These are phyloP conservation scores for Sporothrix schenckii DNA, from an alignment of 2,329 filamentous ascomycete genomes.

Conservation along the genomic window DNA sequence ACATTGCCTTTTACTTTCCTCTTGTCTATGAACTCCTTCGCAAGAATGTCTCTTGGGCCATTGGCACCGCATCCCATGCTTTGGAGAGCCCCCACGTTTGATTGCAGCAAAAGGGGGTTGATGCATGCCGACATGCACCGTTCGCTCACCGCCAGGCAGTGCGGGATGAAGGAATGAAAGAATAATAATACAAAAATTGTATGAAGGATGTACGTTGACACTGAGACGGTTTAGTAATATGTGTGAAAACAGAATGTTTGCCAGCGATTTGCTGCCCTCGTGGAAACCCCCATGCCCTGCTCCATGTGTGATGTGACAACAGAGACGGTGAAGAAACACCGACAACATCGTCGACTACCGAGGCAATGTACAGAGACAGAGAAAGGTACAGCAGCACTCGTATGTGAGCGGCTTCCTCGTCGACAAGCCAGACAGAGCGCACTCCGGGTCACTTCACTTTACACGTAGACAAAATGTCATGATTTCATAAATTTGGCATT, in stretches of 20 bases:
- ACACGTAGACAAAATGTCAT: background rate
- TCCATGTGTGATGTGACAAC: background rate
- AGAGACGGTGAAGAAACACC: slow-evolving; percentile 9
- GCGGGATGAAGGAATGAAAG: background rate
- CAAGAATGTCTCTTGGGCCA: too few species aligned
- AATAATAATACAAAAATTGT: background rate
- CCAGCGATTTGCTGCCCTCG: background rate
- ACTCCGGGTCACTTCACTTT: background rate
- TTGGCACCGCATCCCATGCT: background rate
- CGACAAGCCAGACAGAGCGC: too few species aligned
- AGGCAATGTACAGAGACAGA: background rate
- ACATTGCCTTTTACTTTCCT: too few species aligned
- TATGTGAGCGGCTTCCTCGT: too few species aligned
- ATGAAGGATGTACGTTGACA: background rate
- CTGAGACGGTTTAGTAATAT: background rate
- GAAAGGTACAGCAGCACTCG: too few species aligned
- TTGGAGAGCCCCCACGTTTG: background rate
- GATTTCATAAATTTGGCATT: slow-evolving; percentile 29
- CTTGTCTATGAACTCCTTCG: background rate
- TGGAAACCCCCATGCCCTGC: background rate
- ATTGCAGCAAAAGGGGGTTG: background rate
- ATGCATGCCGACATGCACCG: background rate
- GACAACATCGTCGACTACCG: background rate
- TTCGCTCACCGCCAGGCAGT: slow-evolving; percentile 15
- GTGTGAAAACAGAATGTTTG: background rate